These are phyloP conservation scores for Graphiopsis chlorocephala DNA, from an alignment of 2,329 filamentous ascomycete genomes.

Conservation along the genomic window DNA sequence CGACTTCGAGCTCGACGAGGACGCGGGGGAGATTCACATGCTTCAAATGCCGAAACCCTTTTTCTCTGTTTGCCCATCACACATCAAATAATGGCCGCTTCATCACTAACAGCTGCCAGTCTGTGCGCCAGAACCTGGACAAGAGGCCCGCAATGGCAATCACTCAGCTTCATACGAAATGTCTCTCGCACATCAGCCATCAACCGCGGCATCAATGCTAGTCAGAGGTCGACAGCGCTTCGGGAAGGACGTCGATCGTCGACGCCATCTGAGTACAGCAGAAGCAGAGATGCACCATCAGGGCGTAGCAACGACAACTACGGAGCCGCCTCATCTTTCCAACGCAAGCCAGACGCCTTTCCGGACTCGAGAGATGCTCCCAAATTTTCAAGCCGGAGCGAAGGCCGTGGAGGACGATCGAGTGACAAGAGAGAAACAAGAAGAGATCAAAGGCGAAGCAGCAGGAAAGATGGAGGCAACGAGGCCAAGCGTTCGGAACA, in stretches of 20 bases:
- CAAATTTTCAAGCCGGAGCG: neutral
- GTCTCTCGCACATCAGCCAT: conserved; percentile 68
- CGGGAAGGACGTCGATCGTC: neutral
- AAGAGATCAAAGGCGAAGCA: neutral
- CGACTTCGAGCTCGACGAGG: neutral
- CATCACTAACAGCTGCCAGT: neutral
- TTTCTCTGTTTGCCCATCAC: neutral
- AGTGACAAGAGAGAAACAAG: neutral
- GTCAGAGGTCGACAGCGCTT: neutral
- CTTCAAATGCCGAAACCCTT: conserved; percentile 2
- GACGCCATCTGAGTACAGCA: neutral
- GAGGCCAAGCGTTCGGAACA: neutral
- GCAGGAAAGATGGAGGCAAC: neutral
- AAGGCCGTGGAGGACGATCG: neutral
- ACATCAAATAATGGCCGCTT: conserved; percentile 1
- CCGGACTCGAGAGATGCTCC: neutral
- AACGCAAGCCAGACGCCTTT: neutral
- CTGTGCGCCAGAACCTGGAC: neutral
- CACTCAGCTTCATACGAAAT: neutral
- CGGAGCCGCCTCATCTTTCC: neutral
- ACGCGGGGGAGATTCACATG: conserved; percentile 7
- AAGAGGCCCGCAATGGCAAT: neutral
- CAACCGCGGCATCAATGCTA: conserved; percentile 54
- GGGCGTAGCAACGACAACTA: neutral
- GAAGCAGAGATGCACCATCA: neutral